Base-by-base conservation (phyloP, 2,329 filamentous ascomycete genomes). In the Ascochyta pisi region DNA sequence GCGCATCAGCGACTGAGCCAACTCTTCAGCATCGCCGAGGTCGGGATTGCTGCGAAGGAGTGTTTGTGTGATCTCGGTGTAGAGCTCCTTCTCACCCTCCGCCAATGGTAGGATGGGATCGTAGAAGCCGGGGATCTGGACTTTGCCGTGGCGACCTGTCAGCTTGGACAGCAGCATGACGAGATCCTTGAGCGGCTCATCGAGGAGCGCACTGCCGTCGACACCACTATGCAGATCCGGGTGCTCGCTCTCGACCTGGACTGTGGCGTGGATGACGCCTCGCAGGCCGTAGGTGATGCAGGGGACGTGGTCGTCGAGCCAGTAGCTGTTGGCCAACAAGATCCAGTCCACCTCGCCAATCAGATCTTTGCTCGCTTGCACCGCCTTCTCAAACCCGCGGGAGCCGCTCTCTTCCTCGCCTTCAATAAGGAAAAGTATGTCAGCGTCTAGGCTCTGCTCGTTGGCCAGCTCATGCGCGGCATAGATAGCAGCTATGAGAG, bases 391-490 rank as follows among this genome's bases (percentile, higher is more conserved):
- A 70, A 99, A 98, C 0, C 95, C 94, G 26, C 92, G 85, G 1
- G 93, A 97, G 0, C 95, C 95, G 41, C 90, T 93, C 74, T 99
- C 95, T 76, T 99, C 95, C 73, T 99, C 95, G 12, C 95, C 95
- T 71, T 99, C 95, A 43, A 99, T 96, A 3, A 99, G 78, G 69
- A 99, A 99, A 26, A 96, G 84, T 51, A 99, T 88, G 65, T 99
- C 93, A 35, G 92, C 92, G 48, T 89, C 89, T 1, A 99, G 82
- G 16, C 86, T 83, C 66, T 96, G 91, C n/a, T 90, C 87, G 61
- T 94, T 89, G 61, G 91, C 86, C 3, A 99, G 80, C 67, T 98
- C 94, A 0, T 94, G 91, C 1, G 96, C 94, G 0, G 94, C 95
- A 70, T 96, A 98, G 0, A 99, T 83, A 1, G 95, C 95, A 1